Evolutionary conservation across 2,329 filamentous ascomycete species (phyloP).

Genomic region (Leptographium flavum): DNA sequence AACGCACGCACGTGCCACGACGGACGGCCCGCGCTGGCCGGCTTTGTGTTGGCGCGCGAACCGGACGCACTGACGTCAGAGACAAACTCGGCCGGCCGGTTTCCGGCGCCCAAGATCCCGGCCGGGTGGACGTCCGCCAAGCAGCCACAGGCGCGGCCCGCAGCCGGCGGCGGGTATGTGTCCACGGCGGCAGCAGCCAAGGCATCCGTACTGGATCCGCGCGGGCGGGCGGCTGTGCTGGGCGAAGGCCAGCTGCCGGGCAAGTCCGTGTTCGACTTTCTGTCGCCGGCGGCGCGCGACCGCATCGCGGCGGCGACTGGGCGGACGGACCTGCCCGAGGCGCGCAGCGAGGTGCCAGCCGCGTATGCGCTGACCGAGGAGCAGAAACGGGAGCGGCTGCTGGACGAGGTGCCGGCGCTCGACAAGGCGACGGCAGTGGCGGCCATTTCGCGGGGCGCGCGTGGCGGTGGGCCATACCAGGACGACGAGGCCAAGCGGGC

Average conservation of each 20-base stretch:
- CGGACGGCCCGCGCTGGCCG: conserved; percentile 62
- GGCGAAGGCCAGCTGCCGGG: conserved; percentile 72
- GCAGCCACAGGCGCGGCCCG: conserved; percentile 15
- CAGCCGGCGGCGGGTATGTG: conserved; percentile 25
- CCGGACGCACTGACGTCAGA: conserved; percentile 32
- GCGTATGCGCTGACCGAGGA: conserved; percentile 49
- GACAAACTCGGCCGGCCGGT: conserved; percentile 27
- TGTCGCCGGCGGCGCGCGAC: conserved; percentile 64
- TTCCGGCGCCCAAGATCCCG: conserved; percentile 54
- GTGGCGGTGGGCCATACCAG: conserved; percentile 64
- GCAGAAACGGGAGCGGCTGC: conserved; percentile 43
- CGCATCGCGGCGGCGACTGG: conserved; percentile 64
- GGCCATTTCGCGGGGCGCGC: conserved; percentile 49
- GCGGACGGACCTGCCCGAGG: conserved; percentile 61
- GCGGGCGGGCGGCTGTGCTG: conserved; percentile 61
- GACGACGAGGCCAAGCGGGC: conserved; percentile 66
- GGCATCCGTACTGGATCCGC: conserved; percentile 59
- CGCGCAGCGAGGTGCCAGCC: conserved; percentile 56
- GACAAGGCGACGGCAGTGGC: conserved; percentile 54
- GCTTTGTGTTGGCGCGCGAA: conserved; percentile 57
- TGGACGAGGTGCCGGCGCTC: conserved; percentile 46
- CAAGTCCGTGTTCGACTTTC: conserved; percentile 91
- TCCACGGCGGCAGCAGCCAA: conserved; percentile 69
- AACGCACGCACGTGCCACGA: conserved; percentile 63
- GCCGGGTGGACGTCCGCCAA: conserved; percentile 58